Base-by-base conservation (phyloP, 371 early-diverging fungal genomes). In the Dichotomocladium elegans region DNA sequence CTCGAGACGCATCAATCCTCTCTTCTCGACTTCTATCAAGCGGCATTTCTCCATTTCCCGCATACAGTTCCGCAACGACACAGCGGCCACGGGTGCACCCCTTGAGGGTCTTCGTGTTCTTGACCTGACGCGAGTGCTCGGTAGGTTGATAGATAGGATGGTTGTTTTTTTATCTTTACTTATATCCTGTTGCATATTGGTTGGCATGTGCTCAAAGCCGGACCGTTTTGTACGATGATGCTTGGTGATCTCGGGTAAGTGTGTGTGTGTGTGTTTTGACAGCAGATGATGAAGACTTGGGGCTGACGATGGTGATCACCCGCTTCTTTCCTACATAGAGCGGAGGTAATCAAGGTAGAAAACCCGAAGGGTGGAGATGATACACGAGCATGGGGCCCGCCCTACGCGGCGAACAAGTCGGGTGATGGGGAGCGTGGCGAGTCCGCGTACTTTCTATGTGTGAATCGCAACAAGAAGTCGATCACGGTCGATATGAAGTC, bases 401-500 rank as follows among this genome's bases (percentile, higher is more conserved):
- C 90, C 3, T 88, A 80, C 72, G 76, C 80, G 12, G 46, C 55
- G 44, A 81, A 74, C 52, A 58, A 61, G 24, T 79, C 79, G 27
- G 22, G 63, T 2, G 72, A 70, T 55, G 45, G 31, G 2, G 43
- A 34, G 2, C 68, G 58, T 0, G 79, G 80, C 0, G 94, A 95
- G 58, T 85, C 87, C 51, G 92, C 95, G 10, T 96, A 96, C 67
- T 96, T 91, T 67, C 67, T 96, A 41, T 83, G 90, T 46, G 87
- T 88, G 29, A 96, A 96, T 58, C 81, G 96, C 9, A 95, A 95
- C 83, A 96, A 96, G 58, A 74, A 83, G 43, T 92, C 92, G 1
- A 77, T 96, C 17, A 86, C 93, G 0, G 81, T 96, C 19, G 87
- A 96, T 49, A 81, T 96, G 65, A 92, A 91, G 56, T 64, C 77